A percentile compares a stretch with the other conserved stretches of the same genome.
Evolutionary conservation across 179 eudicot species (phyloP).

Genomic region (Pouteria campechiana): DNA sequence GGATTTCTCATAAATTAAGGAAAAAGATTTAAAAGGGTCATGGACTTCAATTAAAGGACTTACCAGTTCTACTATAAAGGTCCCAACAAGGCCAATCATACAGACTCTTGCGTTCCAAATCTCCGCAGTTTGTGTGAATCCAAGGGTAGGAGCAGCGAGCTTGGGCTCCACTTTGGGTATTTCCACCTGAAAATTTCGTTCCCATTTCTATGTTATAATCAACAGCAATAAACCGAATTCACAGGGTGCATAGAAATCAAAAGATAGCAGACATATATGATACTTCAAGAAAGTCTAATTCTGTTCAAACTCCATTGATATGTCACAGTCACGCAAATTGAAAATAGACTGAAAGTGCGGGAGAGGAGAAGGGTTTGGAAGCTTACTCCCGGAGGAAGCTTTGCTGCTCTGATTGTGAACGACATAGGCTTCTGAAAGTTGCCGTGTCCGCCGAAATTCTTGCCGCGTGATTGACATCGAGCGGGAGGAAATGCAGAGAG

Average conservation of each 20-base stretch:
- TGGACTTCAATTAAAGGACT: background rate
- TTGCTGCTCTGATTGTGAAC: slow-evolving; percentile 53
- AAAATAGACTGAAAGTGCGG: background rate
- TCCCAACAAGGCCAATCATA: slow-evolving; percentile 90
- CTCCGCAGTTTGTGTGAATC: slow-evolving; percentile 81
- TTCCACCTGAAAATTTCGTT: slow-evolving; percentile 36
- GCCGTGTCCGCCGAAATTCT: background rate
- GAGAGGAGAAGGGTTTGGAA: background rate
- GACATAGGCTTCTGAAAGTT: background rate
- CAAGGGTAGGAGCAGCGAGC: slow-evolving; percentile 55
- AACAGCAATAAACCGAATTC: background rate
- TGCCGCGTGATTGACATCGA: background rate
- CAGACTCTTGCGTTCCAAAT: slow-evolving; percentile 94
- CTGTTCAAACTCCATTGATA: too few relatives aligned
- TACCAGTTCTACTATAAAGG: slow-evolving; percentile 80
- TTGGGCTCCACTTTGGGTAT: slow-evolving; percentile 76
- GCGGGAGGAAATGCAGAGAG: background rate
- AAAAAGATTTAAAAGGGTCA: background rate
- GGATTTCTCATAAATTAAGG: background rate
- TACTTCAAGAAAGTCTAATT: too few relatives aligned
- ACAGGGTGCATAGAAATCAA: background rate
- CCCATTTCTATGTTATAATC: background rate
- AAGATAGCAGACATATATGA: background rate
- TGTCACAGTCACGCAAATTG: background rate
- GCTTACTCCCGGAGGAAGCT: slow-evolving; percentile 67